A percentile compares a stretch with the other conserved stretches of the same genome.
Conservation (phyloP, 192 early-diverging fungal genomes). For the Umbelopsis sp. region DNA sequence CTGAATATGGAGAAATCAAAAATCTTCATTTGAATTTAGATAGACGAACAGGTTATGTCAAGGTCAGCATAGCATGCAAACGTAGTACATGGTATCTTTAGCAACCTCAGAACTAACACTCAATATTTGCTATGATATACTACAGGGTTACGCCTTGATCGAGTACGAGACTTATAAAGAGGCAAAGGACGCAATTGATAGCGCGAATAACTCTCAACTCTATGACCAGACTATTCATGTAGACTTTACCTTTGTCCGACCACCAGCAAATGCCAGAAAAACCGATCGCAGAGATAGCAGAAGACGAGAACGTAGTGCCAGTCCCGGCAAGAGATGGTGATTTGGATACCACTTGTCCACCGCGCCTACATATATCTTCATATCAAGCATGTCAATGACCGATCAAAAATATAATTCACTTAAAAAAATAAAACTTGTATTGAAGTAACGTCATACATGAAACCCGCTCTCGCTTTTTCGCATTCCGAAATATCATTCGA, state of each 20-base stretch:
- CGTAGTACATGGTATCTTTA: background rate
- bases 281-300: conserved; percentile 5
- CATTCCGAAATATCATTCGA: no score
- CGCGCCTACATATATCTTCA: background rate
- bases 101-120: background rate
- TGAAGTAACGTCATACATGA: no score
- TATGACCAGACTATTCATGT: conserved; percentile 75
- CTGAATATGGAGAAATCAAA: conserved; percentile 90
- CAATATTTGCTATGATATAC: background rate
- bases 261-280: background rate
- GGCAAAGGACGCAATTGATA: conserved; percentile 78
- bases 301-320: conserved; percentile 18
- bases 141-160: conserved; percentile 89
- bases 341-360: background rate
- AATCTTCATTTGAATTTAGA: conserved; percentile 92
- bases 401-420: background rate
- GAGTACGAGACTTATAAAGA: conserved; percentile 84
- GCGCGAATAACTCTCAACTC: conserved; percentile 71
- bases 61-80: conserved; percentile 57
- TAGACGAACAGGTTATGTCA: conserved; percentile 93
- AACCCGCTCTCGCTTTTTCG: no score
- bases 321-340: conserved; percentile 12
- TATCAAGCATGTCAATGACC: background rate
- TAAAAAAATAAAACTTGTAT: no score
- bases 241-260: conserved; percentile 84